These are phyloP conservation scores for Herpetomonas tarakana DNA, from an alignment of 208 protist species.

Conservation along the genomic window DNA sequence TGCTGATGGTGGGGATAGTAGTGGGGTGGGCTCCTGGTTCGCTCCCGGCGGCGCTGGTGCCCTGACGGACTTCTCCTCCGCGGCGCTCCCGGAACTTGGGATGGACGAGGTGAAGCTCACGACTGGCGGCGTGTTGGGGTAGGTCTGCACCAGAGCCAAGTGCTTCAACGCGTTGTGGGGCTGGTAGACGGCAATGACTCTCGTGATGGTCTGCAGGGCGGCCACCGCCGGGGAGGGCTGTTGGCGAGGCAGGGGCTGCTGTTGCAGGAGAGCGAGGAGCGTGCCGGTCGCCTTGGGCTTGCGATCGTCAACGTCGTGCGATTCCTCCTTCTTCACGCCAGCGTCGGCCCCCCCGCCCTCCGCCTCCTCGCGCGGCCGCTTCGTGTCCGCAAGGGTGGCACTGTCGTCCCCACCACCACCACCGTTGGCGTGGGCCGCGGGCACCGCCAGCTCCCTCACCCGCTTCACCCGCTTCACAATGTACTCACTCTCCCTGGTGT, in stretches of 20 bases:
- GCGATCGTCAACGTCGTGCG: constrained; percentile 1
- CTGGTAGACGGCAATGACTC: constrained; percentile 55
- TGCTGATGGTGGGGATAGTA: neutral
- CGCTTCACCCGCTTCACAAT: constrained; percentile 55
- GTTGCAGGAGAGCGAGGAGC: neutral
- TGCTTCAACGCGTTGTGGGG: constrained; percentile 51
- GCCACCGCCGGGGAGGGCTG: constrained; percentile 2
- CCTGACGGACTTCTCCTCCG: constrained; percentile 1
- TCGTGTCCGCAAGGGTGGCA: constrained; percentile 7
- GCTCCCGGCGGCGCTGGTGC: neutral
- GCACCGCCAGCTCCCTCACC: constrained; percentile 12
- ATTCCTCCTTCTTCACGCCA: constrained; percentile 19
- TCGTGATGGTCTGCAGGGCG: constrained; percentile 12
- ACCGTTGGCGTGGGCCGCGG: constrained; percentile 1
- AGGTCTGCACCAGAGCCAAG: constrained; percentile 54
- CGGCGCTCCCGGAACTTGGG: constrained; percentile 5
- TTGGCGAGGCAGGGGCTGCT: constrained; percentile 4
- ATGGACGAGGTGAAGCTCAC: constrained; percentile 39
- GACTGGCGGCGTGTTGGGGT: constrained; percentile 71
- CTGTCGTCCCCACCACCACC: too few relatives aligned
- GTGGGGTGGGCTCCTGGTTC: neutral
- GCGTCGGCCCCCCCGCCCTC: neutral
- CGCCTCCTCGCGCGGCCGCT: constrained; percentile 14
- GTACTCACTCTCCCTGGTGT: constrained; percentile 64
- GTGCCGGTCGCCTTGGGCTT: neutral